phyloP scores from a whole-genome alignment of 2,329 filamentous ascomycete species.

The Pseudopyricularia cyperi region DNA sequence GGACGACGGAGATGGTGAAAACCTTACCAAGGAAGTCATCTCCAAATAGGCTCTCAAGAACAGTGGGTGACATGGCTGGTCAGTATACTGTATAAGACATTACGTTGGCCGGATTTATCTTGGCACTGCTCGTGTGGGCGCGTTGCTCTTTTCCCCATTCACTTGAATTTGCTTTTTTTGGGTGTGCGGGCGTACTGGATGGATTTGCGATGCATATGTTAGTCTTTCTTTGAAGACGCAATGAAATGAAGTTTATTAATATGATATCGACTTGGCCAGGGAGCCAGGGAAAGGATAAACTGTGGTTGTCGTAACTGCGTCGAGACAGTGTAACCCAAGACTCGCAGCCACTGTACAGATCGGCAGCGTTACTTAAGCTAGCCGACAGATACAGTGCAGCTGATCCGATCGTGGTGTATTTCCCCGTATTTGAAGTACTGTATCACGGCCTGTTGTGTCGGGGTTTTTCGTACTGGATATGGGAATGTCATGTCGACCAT shows the following conservation, averaged over 20 bases:
- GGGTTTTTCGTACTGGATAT: too few relatives aligned
- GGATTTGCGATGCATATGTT: too few relatives aligned
- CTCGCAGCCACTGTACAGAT: neutral
- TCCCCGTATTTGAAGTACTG: neutral
- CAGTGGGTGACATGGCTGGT: neutral
- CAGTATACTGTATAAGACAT: neutral
- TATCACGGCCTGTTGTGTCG: neutral
- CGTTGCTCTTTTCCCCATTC: too few relatives aligned
- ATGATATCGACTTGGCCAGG: neutral
- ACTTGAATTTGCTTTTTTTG: too few relatives aligned
- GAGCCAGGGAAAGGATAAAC: neutral
- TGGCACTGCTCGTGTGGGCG: too few relatives aligned
- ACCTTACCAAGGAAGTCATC: neutral
- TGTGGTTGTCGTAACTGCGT: neutral
- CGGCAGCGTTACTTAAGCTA: neutral
- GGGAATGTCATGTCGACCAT: too few relatives aligned
- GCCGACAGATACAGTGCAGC: neutral
- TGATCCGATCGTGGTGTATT: neutral
- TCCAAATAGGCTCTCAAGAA: neutral
- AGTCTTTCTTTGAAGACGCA: too few relatives aligned
- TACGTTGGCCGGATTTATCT: too few relatives aligned
- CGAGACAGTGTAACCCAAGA: neutral
- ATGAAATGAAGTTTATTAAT: neutral
- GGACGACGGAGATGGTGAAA: neutral
- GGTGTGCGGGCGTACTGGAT: too few relatives aligned